Evolutionary conservation across 306 rosid species (phyloP).

Genomic region (Boehmeria nivea): DNA sequence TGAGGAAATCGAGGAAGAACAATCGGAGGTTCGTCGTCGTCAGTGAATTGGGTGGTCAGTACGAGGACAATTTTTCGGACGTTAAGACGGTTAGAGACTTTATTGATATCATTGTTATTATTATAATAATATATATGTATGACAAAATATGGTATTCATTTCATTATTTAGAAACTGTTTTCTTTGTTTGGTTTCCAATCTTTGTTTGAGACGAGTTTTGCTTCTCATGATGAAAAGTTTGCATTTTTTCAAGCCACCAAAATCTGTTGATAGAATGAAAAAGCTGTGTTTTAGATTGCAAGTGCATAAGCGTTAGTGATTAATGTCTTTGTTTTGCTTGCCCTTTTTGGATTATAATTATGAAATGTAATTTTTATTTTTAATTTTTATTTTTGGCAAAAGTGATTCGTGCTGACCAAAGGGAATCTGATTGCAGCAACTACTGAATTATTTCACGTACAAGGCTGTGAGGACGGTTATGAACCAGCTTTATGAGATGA

Average conservation of each 20-base stretch:
- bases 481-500: slow-evolving; percentile 90
- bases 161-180: too few relatives aligned
- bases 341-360: too few relatives aligned
- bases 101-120: too few relatives aligned
- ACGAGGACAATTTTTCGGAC: slow-evolving; percentile 77
- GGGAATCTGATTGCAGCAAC: slow-evolving; percentile 54
- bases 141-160: neutral
- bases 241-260: too few relatives aligned
- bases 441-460: slow-evolving; percentile 85
- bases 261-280: too few relatives aligned
- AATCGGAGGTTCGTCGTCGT: slow-evolving; percentile 42
- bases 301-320: too few relatives aligned
- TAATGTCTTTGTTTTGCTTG: too few relatives aligned
- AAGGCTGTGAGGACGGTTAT: slow-evolving; percentile 96
- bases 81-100: slow-evolving; percentile 58
- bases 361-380: too few relatives aligned
- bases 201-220: neutral
- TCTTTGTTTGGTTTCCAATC: neutral
- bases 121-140: neutral
- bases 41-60: slow-evolving; percentile 78
- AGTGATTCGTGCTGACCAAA: too few relatives aligned
- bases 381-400: too few relatives aligned
- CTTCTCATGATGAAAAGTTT: too few relatives aligned
- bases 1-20: slow-evolving; percentile 53
- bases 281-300: too few relatives aligned